Conservation (phyloP, 2,329 filamentous ascomycete genomes). For the Penicillium hordei region DNA sequence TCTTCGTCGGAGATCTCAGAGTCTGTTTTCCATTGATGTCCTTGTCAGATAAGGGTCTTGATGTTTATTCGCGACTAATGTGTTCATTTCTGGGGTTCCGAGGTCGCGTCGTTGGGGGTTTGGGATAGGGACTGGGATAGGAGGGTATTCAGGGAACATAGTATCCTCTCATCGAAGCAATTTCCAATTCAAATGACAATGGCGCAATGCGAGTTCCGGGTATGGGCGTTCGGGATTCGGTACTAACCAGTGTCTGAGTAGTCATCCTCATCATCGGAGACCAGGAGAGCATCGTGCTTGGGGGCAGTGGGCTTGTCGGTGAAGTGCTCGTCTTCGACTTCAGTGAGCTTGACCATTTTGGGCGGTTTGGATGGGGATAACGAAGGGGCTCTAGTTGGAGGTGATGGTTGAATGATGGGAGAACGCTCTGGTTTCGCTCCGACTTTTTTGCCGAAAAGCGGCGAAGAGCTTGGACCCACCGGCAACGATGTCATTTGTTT, state of each 20-base stretch:
- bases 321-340: conserved; percentile 97
- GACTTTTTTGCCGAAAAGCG: conserved; percentile 45
- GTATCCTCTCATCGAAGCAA: neutral
- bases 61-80: conserved; percentile 8
- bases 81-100: conserved; percentile 6
- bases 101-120: conserved; percentile 7
- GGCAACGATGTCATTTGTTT: conserved; percentile 10
- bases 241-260: conserved; percentile 85
- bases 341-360: conserved; percentile 90
- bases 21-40: conserved; percentile 50
- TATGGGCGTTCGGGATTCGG: conserved; percentile 8
- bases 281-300: conserved; percentile 56
- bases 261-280: conserved; percentile 65
- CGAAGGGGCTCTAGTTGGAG: conserved; percentile 8
- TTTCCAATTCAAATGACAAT: neutral
- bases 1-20: conserved; percentile 82
- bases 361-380: conserved; percentile 16
- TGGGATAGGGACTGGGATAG: neutral
- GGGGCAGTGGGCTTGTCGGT: conserved; percentile 64
- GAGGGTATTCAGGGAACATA: neutral
- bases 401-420: conserved; percentile 26
- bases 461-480: conserved; percentile 33
- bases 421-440: conserved; percentile 30
- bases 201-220: conserved; percentile 6
- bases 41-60: conserved; percentile 15